A percentile compares a stretch with the other conserved stretches of the same genome.
phyloP scores from a whole-genome alignment of 371 early-diverging fungal species.

The Lichtheimia corymbifera region DNA sequence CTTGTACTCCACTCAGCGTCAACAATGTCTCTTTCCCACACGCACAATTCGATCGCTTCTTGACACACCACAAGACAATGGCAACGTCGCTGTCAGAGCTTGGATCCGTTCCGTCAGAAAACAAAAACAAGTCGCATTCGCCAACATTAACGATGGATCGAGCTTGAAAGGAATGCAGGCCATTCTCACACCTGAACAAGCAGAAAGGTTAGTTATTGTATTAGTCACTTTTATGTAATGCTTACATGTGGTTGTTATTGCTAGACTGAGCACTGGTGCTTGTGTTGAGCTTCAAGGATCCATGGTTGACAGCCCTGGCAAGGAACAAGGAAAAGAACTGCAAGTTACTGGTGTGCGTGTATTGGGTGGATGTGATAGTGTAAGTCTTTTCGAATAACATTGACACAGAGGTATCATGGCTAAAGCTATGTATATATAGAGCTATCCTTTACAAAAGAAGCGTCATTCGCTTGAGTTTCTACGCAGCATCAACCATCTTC shows the following conservation, averaged over 20 bases:
- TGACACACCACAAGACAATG: neutral
- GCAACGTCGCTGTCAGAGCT: conserved; percentile 59
- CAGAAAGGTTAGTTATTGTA: conserved; percentile 47
- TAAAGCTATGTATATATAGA: conserved; percentile 27
- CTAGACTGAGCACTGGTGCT: conserved; percentile 69
- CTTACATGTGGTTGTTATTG: conserved; percentile 1
- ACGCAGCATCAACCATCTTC: conserved; percentile 76
- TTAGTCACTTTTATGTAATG: neutral
- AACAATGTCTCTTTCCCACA: conserved; percentile 9
- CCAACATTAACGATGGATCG: conserved; percentile 79
- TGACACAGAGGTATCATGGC: neutral
- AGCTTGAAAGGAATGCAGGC: conserved; percentile 73
- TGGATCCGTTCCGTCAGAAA: conserved; percentile 84
- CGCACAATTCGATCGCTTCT: conserved; percentile 14
- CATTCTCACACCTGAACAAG: conserved; percentile 56
- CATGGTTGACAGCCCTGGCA: conserved; percentile 69
- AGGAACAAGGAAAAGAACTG: conserved; percentile 75
- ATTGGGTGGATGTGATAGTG: conserved; percentile 71
- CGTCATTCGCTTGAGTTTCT: conserved; percentile 78
- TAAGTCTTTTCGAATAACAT: conserved; percentile 13
- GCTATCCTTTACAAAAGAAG: conserved; percentile 91
- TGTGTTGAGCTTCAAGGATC: conserved; percentile 69
- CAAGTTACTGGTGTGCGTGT: conserved; percentile 59
- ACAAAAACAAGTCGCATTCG: conserved; percentile 78
- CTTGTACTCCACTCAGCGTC: conserved; percentile 1